Evolutionary conservation across 2,329 filamentous ascomycete species (phyloP).

Genomic region (Ceratocystis alfenasii): DNA sequence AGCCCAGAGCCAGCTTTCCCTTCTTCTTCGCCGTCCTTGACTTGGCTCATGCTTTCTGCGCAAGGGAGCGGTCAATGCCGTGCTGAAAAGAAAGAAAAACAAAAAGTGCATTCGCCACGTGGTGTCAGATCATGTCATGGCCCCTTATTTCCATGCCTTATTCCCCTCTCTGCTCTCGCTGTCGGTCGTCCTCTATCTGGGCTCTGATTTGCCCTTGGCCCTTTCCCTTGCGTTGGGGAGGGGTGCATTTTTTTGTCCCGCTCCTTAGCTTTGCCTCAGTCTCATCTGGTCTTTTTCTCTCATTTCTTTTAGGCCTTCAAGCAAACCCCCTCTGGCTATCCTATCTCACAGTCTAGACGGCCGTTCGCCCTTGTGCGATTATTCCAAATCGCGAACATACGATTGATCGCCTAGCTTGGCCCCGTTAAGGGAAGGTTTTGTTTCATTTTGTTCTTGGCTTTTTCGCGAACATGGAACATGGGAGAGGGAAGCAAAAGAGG

Average conservation of each 20-base stretch:
- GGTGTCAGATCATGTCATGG: background rate
- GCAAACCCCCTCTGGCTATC: background rate
- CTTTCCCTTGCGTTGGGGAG: background rate
- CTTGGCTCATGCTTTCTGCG: background rate
- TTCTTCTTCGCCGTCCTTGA: background rate
- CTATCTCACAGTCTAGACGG: background rate
- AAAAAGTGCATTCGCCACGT: slow-evolving; percentile 4
- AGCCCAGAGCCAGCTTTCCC: background rate
- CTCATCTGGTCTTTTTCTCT: slow-evolving; percentile 7
- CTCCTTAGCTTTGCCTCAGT: background rate
- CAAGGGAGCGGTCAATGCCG: slow-evolving; percentile 7
- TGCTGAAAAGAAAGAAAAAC: background rate
- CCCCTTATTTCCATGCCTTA: slow-evolving; percentile 4
- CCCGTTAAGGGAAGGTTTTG: background rate
- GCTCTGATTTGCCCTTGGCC: background rate
- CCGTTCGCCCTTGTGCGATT: background rate
- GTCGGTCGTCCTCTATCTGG: background rate
- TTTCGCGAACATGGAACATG: slow-evolving; percentile 9
- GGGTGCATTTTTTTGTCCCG: background rate
- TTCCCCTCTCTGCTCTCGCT: background rate
- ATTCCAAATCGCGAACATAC: slow-evolving; percentile 1
- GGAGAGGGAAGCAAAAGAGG: background rate
- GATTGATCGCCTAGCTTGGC: background rate
- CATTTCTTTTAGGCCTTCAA: background rate
- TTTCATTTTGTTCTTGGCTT: slow-evolving; percentile 11